Evolutionary conservation across 208 protist genomes (phyloP).

Genomic region (Trypanosomatidae sp.): DNA sequence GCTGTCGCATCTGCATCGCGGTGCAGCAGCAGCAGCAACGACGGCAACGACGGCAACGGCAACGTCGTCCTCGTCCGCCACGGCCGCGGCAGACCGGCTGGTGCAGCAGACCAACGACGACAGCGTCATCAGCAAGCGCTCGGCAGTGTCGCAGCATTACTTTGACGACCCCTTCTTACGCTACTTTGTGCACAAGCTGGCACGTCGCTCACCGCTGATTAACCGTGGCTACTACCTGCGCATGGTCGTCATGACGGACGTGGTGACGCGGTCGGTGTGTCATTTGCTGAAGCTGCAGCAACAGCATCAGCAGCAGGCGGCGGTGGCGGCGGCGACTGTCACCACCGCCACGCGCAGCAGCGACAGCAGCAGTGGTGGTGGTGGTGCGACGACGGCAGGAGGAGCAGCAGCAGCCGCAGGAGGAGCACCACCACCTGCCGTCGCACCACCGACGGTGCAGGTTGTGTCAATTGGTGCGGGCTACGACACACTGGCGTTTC

Average conservation of each 20-base stretch:
- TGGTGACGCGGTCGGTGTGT: constrained; percentile 26
- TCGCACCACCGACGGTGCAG: constrained; percentile 14
- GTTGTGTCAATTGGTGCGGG: constrained; percentile 80
- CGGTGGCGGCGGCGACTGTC: background rate
- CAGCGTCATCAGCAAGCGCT: constrained; percentile 84
- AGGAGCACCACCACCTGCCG: background rate
- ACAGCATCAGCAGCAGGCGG: background rate
- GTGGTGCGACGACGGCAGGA: too few species aligned
- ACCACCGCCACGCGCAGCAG: too few species aligned
- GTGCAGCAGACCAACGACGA: constrained; percentile 90
- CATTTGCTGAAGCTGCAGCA: background rate
- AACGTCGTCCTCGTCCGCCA: too few species aligned
- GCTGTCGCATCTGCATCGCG: too few species aligned
- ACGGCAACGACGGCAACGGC: too few species aligned
- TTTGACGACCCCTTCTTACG: constrained; percentile 63
- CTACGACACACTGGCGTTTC: constrained; percentile 77
- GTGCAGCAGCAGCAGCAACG: too few species aligned
- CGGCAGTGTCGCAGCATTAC: constrained; percentile 60
- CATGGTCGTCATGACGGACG: constrained; percentile 69
- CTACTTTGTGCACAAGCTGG: constrained; percentile 67
- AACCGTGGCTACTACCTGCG: constrained; percentile 85
- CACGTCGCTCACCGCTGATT: constrained; percentile 73
- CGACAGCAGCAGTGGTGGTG: background rate
- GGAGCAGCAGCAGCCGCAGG: constrained; percentile 1
- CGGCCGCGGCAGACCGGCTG: constrained; percentile 19